A percentile compares a stretch with the other conserved stretches of the same genome.
Conservation (phyloP, 2,329 filamentous ascomycete species). For the Thielaviopsis ethacetica region DNA sequence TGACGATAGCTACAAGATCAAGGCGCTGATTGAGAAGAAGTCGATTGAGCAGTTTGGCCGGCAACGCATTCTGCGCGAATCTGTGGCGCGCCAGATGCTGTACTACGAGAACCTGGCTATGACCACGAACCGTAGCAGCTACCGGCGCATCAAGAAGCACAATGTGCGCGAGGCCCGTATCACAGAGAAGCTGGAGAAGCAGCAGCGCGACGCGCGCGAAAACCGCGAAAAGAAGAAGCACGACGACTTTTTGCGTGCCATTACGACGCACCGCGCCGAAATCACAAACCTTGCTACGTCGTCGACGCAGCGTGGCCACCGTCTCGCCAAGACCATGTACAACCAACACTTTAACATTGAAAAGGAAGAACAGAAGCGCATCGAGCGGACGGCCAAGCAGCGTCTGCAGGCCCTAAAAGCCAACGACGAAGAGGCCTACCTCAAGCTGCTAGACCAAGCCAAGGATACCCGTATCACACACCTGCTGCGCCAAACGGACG, state of each 20-base stretch:
- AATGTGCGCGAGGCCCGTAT: slow-evolving; percentile 88
- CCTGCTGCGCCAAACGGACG: slow-evolving; percentile 88
- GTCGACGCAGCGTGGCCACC: slow-evolving; percentile 62
- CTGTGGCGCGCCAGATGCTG: slow-evolving; percentile 81
- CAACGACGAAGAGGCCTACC: slow-evolving; percentile 97
- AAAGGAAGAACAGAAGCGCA: slow-evolving; percentile 96
- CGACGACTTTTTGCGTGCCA: slow-evolving; percentile 74
- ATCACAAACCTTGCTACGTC: slow-evolving; percentile 50
- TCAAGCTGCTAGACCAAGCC: slow-evolving; percentile 93
- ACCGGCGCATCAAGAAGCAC: slow-evolving; percentile 94
- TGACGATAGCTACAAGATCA: slow-evolving; percentile 72
- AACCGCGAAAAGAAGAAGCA: slow-evolving; percentile 97
- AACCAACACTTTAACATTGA: slow-evolving; percentile 89
- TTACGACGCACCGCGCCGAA: slow-evolving; percentile 67
- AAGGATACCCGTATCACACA: slow-evolving; percentile 99
- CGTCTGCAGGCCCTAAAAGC: slow-evolving; percentile 97
- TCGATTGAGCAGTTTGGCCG: slow-evolving; percentile 75
- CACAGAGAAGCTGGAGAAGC: slow-evolving; percentile 97
- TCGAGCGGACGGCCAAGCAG: slow-evolving; percentile 95
- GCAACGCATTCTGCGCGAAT: slow-evolving; percentile 71
- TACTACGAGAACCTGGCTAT: slow-evolving; percentile 92
- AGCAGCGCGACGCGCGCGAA: slow-evolving; percentile 90
- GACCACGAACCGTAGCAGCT: slow-evolving; percentile 83
- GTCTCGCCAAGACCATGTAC: slow-evolving; percentile 79
- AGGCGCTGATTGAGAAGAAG: slow-evolving; percentile 91